Evolutionary conservation across 148 eudicot genomes (phyloP).

Genomic region (Nepenthes mirabilis): DNA sequence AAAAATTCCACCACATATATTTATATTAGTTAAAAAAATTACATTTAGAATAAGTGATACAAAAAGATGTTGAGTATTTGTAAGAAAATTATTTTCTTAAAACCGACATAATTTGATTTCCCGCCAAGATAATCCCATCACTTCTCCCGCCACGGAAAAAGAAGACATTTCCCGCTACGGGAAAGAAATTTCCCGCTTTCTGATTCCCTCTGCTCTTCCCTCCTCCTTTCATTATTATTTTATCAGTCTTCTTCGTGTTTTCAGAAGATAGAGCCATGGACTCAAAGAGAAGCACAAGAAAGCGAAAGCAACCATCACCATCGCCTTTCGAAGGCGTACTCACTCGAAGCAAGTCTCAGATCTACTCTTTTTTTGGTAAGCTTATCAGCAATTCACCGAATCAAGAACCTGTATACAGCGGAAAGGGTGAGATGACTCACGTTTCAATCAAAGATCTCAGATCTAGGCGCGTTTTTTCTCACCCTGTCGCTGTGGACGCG

Average conservation of each 20-base stretch:
- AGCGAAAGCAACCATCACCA: conserved; percentile 17
- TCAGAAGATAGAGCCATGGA: conserved; percentile 11
- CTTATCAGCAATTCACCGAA: neutral
- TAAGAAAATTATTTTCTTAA: no score
- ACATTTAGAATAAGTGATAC: no score
- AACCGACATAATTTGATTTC: neutral
- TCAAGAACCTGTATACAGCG: neutral
- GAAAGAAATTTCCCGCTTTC: neutral
- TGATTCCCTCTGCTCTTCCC: neutral
- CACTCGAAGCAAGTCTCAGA: conserved; percentile 24
- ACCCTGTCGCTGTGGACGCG: conserved; percentile 5
- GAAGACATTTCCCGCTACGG: no score
- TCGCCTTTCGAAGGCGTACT: conserved; percentile 17
- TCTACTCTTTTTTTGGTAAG: neutral
- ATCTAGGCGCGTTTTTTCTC: conserved; percentile 23
- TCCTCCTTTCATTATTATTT: conserved; percentile 1
- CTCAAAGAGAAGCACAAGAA: conserved; percentile 5
- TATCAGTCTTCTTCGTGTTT: neutral
- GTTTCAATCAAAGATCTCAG: conserved; percentile 28
- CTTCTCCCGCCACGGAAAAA: no score
- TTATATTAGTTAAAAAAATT: no score
- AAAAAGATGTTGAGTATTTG: no score
- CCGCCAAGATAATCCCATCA: conserved; percentile 3
- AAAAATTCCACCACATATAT: no score
- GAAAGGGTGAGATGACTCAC: neutral